Base-by-base conservation (phyloP, 768 basidiomycete species). In the Filobasidium floriforme region DNA sequence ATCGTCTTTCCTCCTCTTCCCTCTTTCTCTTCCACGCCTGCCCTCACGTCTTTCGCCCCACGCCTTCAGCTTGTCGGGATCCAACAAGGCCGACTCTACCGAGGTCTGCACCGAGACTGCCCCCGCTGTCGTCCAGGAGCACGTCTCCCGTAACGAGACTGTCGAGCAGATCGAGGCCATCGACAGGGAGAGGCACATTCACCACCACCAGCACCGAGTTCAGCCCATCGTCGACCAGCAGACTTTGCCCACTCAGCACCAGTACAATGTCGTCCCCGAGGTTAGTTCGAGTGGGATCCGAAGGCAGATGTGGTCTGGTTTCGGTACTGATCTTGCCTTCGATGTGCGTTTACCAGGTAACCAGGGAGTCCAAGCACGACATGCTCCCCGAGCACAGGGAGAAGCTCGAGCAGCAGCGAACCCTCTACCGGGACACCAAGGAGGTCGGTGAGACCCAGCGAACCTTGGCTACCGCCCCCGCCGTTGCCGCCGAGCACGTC, bases 21-120 rank as follows among this genome's bases (percentile, higher is more conserved):
- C n/a, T n/a, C n/a, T n/a, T n/a, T n/a, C n/a, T n/a, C n/a, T n/a
- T n/a, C n/a, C n/a, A n/a, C n/a, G n/a, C n/a, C n/a, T n/a, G n/a
- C n/a, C n/a, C n/a, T n/a, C n/a, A n/a, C n/a, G n/a, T n/a, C n/a
- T n/a, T n/a, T n/a, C n/a, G n/a, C n/a, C n/a, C 52, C 24, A 3
- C 29, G 24, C 29, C 29, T n/a, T 19, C 54, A 57, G 54, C 54
- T 57, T 64, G 32, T 24, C n/a, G 18, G 11, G 24, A 41, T 18
- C 19, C 51, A 19, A 22, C n/a, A 54, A 61, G 55, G 46, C 69
- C 49, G 74, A 75, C 71, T 74, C 76, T 26, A 79, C 78, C 54
- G 78, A 76, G 72, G 78, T 79, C 68, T 78, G 77, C 73, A 71
- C 75, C 24, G 79, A 78, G 69, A 70, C 70, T 63, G 76, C 74